phyloP scores from a whole-genome alignment of 176 grass and related monocot species.

The Phragmites australis region DNA sequence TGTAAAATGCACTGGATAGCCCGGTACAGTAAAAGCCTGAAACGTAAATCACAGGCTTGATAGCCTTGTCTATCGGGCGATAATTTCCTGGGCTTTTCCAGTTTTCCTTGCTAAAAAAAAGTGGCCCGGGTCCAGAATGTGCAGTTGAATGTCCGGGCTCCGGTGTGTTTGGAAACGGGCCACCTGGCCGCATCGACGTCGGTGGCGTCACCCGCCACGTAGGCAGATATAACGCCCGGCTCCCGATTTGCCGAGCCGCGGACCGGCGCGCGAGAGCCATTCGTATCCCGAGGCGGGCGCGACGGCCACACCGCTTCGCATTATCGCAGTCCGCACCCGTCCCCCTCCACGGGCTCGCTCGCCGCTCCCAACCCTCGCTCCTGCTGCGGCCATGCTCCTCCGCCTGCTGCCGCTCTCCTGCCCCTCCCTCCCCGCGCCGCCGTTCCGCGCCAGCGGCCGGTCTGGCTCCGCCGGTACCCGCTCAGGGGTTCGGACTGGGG shows the following conservation, averaged over 20 bases:
- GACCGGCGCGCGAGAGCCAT: conserved; percentile 9
- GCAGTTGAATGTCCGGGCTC: too few relatives aligned
- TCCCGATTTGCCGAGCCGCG: neutral
- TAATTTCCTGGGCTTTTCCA: too few relatives aligned
- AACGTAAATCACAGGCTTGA: too few relatives aligned
- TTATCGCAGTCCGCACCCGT: neutral
- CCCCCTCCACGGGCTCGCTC: neutral
- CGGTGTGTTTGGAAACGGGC: too few relatives aligned
- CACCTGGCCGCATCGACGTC: neutral
- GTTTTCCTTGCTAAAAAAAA: too few relatives aligned
- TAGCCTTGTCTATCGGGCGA: too few relatives aligned
- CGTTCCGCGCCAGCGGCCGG: neutral
- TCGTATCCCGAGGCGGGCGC: conserved; percentile 23
- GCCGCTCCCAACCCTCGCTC: neutral
- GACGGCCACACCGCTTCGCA: neutral
- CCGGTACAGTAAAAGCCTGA: too few relatives aligned
- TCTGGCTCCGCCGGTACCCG: neutral
- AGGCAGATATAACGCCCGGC: neutral
- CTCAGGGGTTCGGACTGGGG: neutral
- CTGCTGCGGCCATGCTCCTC: conserved; percentile 43
- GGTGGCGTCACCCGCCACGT: conserved; percentile 1
- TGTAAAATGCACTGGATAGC: too few relatives aligned
- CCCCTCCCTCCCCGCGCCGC: neutral
- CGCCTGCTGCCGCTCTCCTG: conserved; percentile 49
- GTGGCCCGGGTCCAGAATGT: too few relatives aligned